These are phyloP conservation scores for Beauveria brongniartii DNA, from an alignment of 2,329 filamentous ascomycete species.

Conservation along the genomic window DNA sequence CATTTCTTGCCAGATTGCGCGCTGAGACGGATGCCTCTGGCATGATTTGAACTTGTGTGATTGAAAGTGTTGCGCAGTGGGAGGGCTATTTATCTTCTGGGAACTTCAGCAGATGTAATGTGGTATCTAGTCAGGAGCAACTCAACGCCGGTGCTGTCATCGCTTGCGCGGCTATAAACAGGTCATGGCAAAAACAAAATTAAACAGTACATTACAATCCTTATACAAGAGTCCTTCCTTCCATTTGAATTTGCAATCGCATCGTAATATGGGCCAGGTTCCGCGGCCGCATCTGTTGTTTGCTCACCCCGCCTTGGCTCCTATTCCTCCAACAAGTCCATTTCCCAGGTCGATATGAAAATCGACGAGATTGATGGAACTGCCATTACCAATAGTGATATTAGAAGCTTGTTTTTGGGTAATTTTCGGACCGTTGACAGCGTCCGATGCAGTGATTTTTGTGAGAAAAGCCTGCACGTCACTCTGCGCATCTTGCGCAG, in stretches of 20 bases:
- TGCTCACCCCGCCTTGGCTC: background rate
- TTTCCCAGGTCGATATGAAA: conserved; percentile 33
- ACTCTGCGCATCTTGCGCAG: conserved; percentile 46
- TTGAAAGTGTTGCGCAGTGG: background rate
- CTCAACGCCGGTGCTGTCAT: conserved; percentile 7
- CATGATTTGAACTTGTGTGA: background rate
- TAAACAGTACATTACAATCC: conserved; percentile 6
- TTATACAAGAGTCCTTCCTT: conserved; percentile 10
- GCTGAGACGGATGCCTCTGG: no score
- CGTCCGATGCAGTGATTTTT: conserved; percentile 20
- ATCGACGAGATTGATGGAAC: conserved; percentile 43
- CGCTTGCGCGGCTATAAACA: conserved; percentile 1
- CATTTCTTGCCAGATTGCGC: no score
- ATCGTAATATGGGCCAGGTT: background rate
- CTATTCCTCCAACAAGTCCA: conserved; percentile 10
- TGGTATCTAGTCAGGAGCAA: conserved; percentile 6
- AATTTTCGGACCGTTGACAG: conserved; percentile 23
- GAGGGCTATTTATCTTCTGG: background rate
- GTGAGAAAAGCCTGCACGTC: conserved; percentile 48
- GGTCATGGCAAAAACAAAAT: conserved; percentile 5
- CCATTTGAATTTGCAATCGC: background rate
- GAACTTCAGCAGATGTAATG: background rate
- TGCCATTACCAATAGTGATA: conserved; percentile 34
- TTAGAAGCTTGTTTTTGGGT: conserved; percentile 31
- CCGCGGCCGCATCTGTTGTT: background rate